These are phyloP conservation scores for Plasmodium coatneyi DNA, from an alignment of 169 alveolate genomes.

Conservation along the genomic window DNA sequence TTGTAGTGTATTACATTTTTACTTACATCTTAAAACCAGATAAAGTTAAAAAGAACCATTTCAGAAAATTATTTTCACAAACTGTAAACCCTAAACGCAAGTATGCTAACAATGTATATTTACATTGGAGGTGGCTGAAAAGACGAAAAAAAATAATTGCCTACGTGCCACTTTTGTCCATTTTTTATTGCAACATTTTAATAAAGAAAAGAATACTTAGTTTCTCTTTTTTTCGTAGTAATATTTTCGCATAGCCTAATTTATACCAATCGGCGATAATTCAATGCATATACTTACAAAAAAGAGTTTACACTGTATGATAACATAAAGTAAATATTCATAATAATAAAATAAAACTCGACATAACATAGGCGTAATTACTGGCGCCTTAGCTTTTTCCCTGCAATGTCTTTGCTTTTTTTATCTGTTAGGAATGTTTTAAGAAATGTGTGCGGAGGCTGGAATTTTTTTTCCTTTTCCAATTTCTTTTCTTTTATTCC, in stretches of 20 bases:
- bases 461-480: background rate
- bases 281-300: background rate
- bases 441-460: background rate
- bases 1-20: background rate
- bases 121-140: background rate
- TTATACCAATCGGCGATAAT: background rate
- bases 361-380: background rate
- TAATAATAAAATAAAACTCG: background rate
- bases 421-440: background rate
- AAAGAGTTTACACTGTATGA: background rate
- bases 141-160: background rate
- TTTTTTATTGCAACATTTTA: background rate
- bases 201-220: background rate
- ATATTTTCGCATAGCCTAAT: background rate
- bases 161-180: background rate
- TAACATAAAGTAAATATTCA: background rate
- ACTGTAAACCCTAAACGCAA: background rate
- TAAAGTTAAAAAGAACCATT: background rate
- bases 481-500: background rate
- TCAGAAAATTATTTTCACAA: background rate
- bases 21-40: background rate
- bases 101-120: background rate
- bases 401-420: background rate
- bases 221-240: background rate
- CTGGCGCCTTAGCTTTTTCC: background rate